Percentiles rank a stretch among this genome's conserved stretches.
Conservation (phyloP, 1,139 yeast species). For the Arxiozyma slooffiae region DNA sequence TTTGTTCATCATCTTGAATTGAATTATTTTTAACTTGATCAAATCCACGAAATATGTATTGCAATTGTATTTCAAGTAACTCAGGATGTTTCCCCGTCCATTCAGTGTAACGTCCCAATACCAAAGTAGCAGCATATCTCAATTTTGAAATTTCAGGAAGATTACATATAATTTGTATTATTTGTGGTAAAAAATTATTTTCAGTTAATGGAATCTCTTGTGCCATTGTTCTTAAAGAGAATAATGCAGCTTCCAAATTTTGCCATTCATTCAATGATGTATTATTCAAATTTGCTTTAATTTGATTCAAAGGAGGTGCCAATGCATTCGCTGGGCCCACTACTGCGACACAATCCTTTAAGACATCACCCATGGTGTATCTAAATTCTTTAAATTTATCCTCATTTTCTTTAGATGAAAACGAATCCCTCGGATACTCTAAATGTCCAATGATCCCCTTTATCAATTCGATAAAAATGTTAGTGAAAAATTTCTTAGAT, state of each 20-base stretch:
- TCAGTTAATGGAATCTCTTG: slow-evolving; percentile 71
- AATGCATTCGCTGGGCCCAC: slow-evolving; percentile 70
- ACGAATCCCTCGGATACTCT: slow-evolving; percentile 54
- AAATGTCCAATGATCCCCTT: slow-evolving; percentile 62
- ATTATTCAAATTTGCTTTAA: slow-evolving; percentile 19
- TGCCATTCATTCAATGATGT: slow-evolving; percentile 50
- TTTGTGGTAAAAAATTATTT: slow-evolving; percentile 60
- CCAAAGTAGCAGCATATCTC: slow-evolving; percentile 85
- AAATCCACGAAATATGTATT: slow-evolving; percentile 77
- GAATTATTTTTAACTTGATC: slow-evolving; percentile 30
- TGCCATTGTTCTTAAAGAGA: slow-evolving; percentile 90
- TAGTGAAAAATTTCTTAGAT: slow-evolving; percentile 48
- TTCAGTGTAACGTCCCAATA: slow-evolving; percentile 86
- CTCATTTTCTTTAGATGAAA: slow-evolving; percentile 52
- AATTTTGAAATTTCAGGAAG: slow-evolving; percentile 82
- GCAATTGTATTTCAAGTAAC: slow-evolving; percentile 69
- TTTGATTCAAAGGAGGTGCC: slow-evolving; percentile 31
- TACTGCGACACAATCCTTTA: slow-evolving; percentile 89
- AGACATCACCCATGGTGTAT: slow-evolving; percentile 93
- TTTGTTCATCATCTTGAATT: slow-evolving; percentile 4
- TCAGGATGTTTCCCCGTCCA: slow-evolving; percentile 89
- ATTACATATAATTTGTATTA: slow-evolving; percentile 44
- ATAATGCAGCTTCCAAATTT: slow-evolving; percentile 78
- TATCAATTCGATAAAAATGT: slow-evolving; percentile 54
- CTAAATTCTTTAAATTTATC: slow-evolving; percentile 90